These are phyloP conservation scores for Arthrobotrys iridis DNA, from an alignment of 2,329 filamentous ascomycete genomes.

Conservation along the genomic window DNA sequence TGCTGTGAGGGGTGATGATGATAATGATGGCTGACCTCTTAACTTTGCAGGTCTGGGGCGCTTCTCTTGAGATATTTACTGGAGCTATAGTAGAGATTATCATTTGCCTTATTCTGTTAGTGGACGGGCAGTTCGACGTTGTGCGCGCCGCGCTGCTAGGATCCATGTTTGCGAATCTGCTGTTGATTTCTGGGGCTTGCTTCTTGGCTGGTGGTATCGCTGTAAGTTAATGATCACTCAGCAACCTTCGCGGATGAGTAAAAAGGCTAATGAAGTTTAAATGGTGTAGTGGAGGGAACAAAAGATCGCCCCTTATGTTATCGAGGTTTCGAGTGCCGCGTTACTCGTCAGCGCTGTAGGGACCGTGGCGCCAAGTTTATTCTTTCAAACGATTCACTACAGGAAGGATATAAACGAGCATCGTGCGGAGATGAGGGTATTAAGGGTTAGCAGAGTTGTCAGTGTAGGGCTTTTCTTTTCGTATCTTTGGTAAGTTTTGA, in stretches of 20 bases:
- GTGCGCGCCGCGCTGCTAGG: conserved; percentile 85
- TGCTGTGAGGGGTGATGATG: background rate
- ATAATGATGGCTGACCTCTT: background rate
- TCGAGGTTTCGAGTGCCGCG: conserved; percentile 44
- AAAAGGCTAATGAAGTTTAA: background rate
- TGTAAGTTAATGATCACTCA: background rate
- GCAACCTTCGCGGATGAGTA: no score
- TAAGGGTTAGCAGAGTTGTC: conserved; percentile 40
- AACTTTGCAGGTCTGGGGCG: conserved; percentile 61
- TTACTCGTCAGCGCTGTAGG: conserved; percentile 49
- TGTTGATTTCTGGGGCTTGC: conserved; percentile 80
- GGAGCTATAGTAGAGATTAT: conserved; percentile 83
- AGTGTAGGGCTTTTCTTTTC: conserved; percentile 44
- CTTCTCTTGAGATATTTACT: conserved; percentile 71
- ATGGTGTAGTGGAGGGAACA: conserved; percentile 35
- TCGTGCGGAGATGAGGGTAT: conserved; percentile 5
- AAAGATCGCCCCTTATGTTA: conserved; percentile 40
- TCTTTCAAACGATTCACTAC: conserved; percentile 46
- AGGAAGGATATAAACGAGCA: conserved; percentile 18
- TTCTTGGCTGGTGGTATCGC: conserved; percentile 78
- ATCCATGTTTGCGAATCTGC: conserved; percentile 81
- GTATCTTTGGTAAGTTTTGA: conserved; percentile 34
- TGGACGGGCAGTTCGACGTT: conserved; percentile 69
- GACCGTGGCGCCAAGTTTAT: conserved; percentile 39
- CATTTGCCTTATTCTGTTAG: conserved; percentile 79